A percentile compares a stretch with the other conserved stretches of the same genome.
Evolutionary conservation across 129 eudicot species (phyloP).

Genomic region (Apium graveolens): DNA sequence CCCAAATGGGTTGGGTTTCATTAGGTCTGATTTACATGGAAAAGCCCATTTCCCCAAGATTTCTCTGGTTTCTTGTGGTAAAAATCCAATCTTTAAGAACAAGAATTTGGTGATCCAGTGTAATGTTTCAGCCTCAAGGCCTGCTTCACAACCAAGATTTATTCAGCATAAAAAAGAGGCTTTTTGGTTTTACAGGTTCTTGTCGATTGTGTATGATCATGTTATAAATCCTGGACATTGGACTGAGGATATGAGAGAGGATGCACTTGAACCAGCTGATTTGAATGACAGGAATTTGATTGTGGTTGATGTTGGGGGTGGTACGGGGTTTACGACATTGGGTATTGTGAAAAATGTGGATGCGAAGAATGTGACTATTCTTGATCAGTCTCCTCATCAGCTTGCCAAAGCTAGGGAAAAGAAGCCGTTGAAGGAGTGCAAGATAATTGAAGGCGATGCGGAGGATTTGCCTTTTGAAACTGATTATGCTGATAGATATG

Average conservation of each 20-base stretch:
- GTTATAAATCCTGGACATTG: slow-evolving; percentile 89
- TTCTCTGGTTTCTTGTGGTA: slow-evolving; percentile 25
- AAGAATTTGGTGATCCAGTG: slow-evolving; percentile 36
- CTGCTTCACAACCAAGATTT: slow-evolving; percentile 78
- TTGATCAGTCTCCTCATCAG: slow-evolving; percentile 93
- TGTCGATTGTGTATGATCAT: slow-evolving; percentile 77
- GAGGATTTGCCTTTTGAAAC: slow-evolving; percentile 73
- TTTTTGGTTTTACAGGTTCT: slow-evolving; percentile 79
- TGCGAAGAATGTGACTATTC: slow-evolving; percentile 80
- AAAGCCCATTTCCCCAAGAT: slow-evolving; percentile 20
- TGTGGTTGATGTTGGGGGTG: slow-evolving; percentile 92
- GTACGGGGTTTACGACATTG: slow-evolving; percentile 76
- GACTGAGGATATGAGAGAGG: slow-evolving; percentile 87
- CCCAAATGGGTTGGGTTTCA: slow-evolving; percentile 41
- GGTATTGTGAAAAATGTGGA: slow-evolving; percentile 72
- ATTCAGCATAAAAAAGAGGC: slow-evolving; percentile 83
- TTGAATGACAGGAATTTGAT: slow-evolving; percentile 28
- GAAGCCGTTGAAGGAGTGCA: slow-evolving; percentile 63
- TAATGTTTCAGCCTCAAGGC: slow-evolving; percentile 54
- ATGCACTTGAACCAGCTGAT: slow-evolving; percentile 78
- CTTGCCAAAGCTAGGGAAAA: slow-evolving; percentile 73
- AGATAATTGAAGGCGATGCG: slow-evolving; percentile 75
- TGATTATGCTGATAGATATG: slow-evolving; percentile 82
- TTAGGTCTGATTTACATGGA: slow-evolving; percentile 34
- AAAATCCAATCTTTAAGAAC: slow-evolving; percentile 10